phyloP scores from a whole-genome alignment of 805 yeast genomes.

The Candida insectorum region DNA sequence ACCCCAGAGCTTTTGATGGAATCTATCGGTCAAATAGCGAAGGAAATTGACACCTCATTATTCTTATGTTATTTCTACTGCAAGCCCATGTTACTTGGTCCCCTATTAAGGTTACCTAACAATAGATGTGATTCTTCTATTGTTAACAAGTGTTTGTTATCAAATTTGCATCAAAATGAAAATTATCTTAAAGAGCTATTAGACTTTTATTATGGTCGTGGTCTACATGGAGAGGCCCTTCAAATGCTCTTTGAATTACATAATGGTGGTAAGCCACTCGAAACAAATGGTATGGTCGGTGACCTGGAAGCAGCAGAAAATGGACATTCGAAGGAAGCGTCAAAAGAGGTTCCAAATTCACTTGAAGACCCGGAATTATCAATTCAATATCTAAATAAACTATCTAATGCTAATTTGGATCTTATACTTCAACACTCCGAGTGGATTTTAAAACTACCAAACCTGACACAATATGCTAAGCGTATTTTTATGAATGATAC shows the following conservation, averaged over 20 bases:
- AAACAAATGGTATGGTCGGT: too few relatives aligned
- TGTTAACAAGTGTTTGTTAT: constrained; percentile 53
- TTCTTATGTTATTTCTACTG: constrained; percentile 71
- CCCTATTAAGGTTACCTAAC: constrained; percentile 67
- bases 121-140: constrained; percentile 68
- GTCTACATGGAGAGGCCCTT: constrained; percentile 64
- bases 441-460: constrained; percentile 42
- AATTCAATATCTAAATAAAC: constrained; percentile 55
- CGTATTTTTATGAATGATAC: constrained; percentile 65
- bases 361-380: constrained; percentile 38
- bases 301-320: too few relatives aligned
- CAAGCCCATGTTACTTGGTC: constrained; percentile 73
- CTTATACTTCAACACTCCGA: constrained; percentile 55
- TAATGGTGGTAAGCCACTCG: too few relatives aligned
- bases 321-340: constrained; percentile 7
- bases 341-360: constrained; percentile 15
- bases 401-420: constrained; percentile 47
- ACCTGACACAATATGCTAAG: constrained; percentile 27
- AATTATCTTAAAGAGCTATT: constrained; percentile 63
- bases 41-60: constrained; percentile 71
- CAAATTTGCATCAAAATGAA: constrained; percentile 25
- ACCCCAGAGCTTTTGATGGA: constrained; percentile 17
- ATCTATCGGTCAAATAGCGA: constrained; percentile 28
- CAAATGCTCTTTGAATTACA: constrained; percentile 44
- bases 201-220: constrained; percentile 69